Evolutionary conservation across 768 basidiomycete species (phyloP).

Genomic region (Hysterangium stoloniferum): DNA sequence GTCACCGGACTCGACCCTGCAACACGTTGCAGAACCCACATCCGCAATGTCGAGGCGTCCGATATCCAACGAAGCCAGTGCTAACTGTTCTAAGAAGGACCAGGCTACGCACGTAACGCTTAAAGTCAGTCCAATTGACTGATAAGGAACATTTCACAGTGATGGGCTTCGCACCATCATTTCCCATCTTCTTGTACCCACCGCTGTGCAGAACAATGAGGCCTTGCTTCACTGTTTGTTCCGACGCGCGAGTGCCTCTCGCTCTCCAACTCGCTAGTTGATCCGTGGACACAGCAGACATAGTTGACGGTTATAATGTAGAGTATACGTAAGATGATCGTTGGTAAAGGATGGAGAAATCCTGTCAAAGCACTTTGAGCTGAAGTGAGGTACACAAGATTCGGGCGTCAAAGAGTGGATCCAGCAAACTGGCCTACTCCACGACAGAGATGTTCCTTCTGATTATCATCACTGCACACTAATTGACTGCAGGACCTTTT

Average conservation of each 20-base stretch:
- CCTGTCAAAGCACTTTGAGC: not conserved
- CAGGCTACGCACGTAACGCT: slow-evolving; percentile 50
- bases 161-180: slow-evolving; percentile 40
- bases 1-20: slow-evolving; percentile 9
- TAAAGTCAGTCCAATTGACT: not conserved
- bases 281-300: slow-evolving; percentile 34
- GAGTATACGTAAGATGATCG: not conserved
- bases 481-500: too few relatives aligned
- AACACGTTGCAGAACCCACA: slow-evolving; percentile 30
- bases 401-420: not conserved
- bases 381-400: not conserved
- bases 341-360: not conserved
- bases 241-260: slow-evolving; percentile 44
- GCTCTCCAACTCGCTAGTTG: slow-evolving; percentile 46
- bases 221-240: slow-evolving; percentile 53
- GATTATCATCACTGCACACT: not conserved
- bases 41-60: slow-evolving; percentile 67
- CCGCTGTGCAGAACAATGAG: slow-evolving; percentile 41
- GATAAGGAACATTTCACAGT: not conserved
- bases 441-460: not conserved
- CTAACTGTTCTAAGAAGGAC: slow-evolving; percentile 75
- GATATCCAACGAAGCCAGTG: slow-evolving; percentile 69
- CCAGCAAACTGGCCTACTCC: not conserved
- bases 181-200: slow-evolving; percentile 36
- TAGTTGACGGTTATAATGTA: not conserved